A percentile compares a stretch with the other conserved stretches of the same genome.
Conservation (phyloP, 768 basidiomycete genomes). For the Russula dissimulans region DNA sequence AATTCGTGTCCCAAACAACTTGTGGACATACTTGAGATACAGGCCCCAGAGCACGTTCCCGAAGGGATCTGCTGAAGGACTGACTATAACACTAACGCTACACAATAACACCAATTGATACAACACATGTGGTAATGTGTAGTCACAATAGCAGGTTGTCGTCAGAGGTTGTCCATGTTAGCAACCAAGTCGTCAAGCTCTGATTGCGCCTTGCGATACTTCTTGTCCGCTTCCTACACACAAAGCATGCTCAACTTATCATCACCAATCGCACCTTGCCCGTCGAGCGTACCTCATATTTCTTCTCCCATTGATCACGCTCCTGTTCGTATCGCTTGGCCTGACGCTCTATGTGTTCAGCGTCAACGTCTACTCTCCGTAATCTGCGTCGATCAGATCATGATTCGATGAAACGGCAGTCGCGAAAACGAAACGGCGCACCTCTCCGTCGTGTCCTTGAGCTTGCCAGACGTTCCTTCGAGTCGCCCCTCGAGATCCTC, state of each 20-base stretch:
- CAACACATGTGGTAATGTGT: background rate
- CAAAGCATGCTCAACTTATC: background rate
- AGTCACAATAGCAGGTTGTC: background rate
- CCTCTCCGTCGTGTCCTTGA: background rate
- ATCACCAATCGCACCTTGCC: background rate
- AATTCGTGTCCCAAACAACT: no score
- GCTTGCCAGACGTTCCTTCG: background rate
- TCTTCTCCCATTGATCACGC: conserved; percentile 66
- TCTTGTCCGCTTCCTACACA: conserved; percentile 6
- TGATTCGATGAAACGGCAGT: background rate
- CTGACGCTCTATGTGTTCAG: conserved; percentile 11
- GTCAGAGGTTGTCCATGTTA: conserved; percentile 16
- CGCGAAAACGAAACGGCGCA: background rate
- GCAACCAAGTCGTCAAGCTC: conserved; percentile 11
- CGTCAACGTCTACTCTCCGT: conserved; percentile 3
- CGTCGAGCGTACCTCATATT: conserved; percentile 34
- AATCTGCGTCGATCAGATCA: background rate
- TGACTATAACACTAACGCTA: background rate
- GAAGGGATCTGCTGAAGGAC: background rate
- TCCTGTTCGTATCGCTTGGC: conserved; percentile 10
- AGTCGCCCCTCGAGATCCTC: background rate
- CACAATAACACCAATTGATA: background rate
- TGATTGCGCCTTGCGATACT: conserved; percentile 8
- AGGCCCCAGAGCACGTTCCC: no score
- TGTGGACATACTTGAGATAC: no score